Evolutionary conservation across 2,329 filamentous ascomycete species (phyloP), one percentile per base, ranked within the genome.

Genomic region (Penicillium decumbens): DNA sequence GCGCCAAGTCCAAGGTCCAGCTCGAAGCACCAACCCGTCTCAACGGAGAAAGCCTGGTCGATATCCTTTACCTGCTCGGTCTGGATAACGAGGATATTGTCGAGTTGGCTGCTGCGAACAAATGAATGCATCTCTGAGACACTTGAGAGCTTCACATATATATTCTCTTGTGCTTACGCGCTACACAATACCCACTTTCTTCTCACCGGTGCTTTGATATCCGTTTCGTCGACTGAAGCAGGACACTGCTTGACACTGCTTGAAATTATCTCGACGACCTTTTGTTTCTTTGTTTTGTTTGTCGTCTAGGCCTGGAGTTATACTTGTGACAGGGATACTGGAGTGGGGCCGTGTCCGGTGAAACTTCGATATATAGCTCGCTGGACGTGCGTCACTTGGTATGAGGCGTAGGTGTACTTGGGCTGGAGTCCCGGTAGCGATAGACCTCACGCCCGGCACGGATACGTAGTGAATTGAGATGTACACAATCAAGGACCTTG

Each of bases 1-100:
- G 80, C 54, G 82, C 82, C 27, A 85, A 85, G 72, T 77, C 75
- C 42, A 83, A 78, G 64, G 82, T 85, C 38, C 82, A 85, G 65
- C 70, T 77, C 54, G 76, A 79, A 56, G 82, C 82, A 10, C 82
- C 82, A 1, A 76, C 78, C 18, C 73, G 80, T 45, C 60, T 85
- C 54, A 85, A 85, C 59, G 76, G 76, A 9, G 73, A 77, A 58
- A 80, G 72, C 51, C 70, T 85, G 65, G 65, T 77, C 40, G 80
- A 85, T 65, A 66, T 85, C 45, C 67, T 83, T 45, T 80, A 81
- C 65, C 65, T 85, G 24, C 69, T 85, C 27, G 81, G 81, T 2
- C 64, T 80, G 42, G 72, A 69, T 1, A 71, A 73, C 52, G 70
- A 74, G 43, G 79, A 81, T 55, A 71, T 79, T 48, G 65, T 72